Evolutionary conservation across 75 land plant species (phyloP).

Genomic region (Ceratopteris richardii): DNA sequence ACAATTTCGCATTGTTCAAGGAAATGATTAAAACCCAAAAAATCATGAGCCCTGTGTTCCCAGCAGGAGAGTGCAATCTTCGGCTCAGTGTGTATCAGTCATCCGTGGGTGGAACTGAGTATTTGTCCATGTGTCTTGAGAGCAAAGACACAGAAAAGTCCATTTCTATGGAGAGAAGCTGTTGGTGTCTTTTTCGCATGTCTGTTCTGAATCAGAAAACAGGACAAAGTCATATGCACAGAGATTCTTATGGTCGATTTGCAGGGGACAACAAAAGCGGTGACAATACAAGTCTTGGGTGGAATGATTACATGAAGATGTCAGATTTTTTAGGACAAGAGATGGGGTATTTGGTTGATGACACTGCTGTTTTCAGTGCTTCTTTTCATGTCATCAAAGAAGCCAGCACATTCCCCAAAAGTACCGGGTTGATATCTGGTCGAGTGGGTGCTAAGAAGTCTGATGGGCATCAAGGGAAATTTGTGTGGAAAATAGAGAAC

Average conservation of each 20-base stretch:
- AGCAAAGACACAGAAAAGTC: conserved; percentile 50
- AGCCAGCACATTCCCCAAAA: conserved; percentile 41
- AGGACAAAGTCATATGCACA: conserved; percentile 44
- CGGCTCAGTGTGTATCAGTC: conserved; percentile 44
- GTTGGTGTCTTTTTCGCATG: conserved; percentile 54
- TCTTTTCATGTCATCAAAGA: conserved; percentile 50
- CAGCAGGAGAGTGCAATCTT: conserved; percentile 46
- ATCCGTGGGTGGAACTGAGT: conserved; percentile 36
- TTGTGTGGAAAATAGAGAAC: conserved; percentile 44
- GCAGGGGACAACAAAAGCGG: conserved; percentile 45
- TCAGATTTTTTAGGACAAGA: conserved; percentile 37
- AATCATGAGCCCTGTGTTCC: conserved; percentile 52
- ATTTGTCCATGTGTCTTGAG: conserved; percentile 47
- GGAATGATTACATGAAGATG: conserved; percentile 56
- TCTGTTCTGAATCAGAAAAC: conserved; percentile 39
- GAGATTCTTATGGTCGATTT: conserved; percentile 47
- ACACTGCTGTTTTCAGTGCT: conserved; percentile 42
- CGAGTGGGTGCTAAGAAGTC: conserved; percentile 22
- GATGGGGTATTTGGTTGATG: conserved; percentile 42
- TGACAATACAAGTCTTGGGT: conserved; percentile 45
- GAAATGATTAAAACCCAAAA: conserved; percentile 55
- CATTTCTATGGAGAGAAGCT: conserved; percentile 30
- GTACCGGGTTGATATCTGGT: conserved; percentile 16
- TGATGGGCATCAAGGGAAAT: conserved; percentile 40
- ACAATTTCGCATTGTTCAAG: conserved; percentile 40